Evolutionary conservation across 495 filamentous ascomycete species (phyloP), one percentile per base, ranked within the genome.

Genomic region (Letharia lupina): DNA sequence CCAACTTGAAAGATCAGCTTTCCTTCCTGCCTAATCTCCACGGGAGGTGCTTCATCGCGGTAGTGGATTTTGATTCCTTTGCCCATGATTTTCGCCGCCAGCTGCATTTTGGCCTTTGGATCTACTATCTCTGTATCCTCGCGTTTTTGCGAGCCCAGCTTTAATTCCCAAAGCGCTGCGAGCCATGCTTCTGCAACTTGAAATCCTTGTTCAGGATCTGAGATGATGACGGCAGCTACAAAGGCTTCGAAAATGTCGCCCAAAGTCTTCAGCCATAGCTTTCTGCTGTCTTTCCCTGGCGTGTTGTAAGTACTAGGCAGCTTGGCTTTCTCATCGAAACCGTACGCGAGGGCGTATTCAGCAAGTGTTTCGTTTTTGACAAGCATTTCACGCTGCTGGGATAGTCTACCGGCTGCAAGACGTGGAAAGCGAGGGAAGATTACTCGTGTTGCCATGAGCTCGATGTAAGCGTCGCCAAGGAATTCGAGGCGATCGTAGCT

Each of bases 221-320:
- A 86, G 12, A 91, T 75, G 56, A 95, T 81, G 35, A 90, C 73
- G 16, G 89, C 91, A 28, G 90, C 92, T 13, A 92, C 83, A 73
- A 93, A 96, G 3, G 92, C 87, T 75, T 96, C 92, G 71, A 96
- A 93, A 12, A 96, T 82, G 74, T 96, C 92, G 12, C 86, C 92
- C 59, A 86, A 77, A 23, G 87, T 84, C 73, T 96, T 96, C 37
- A 69, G 76, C 12, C 75, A 69, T 61, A 78, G 71, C 15, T 74
- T 73, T 4, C 69, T 70, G 48, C 76, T 74, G 66, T 76, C 72
- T 62, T 44, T 64, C 20, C 61, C 66, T 37, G 56, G 60, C 50
- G 5, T 41, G 37, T 68, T 63, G 39, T 48, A 80, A 79, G 65
- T 79, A 75, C 50, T 68, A 63, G 83, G 83, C 20, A 87, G 78